Percentiles rank a stretch among this genome's conserved stretches.
Evolutionary conservation across 768 basidiomycete species (phyloP).

Genomic region (Pisolithus marmoratus): DNA sequence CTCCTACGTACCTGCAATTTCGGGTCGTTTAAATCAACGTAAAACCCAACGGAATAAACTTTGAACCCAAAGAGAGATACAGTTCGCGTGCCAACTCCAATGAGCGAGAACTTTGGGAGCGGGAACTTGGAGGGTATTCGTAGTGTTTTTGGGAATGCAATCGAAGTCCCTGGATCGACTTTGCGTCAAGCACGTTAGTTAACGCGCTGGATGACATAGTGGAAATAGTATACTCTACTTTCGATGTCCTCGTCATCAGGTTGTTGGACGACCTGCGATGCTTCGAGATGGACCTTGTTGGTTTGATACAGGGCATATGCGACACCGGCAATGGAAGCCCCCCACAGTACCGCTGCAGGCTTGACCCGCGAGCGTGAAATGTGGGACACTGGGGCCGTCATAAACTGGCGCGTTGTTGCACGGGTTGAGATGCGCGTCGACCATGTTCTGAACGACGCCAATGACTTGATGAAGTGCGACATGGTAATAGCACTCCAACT

Average conservation of each 20-base stretch:
- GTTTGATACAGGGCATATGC: constrained; percentile 15
- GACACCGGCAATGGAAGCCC: constrained; percentile 19
- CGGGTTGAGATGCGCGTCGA: neutral
- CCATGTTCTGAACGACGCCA: neutral
- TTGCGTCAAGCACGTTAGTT: neutral
- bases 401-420: neutral
- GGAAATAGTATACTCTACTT: neutral
- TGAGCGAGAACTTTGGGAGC: constrained; percentile 57
- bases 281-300: constrained; percentile 36
- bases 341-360: constrained; percentile 22
- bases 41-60: constrained; percentile 89
- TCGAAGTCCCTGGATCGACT: constrained; percentile 73
- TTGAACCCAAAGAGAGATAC: constrained; percentile 86
- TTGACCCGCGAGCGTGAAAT: neutral
- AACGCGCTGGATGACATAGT: neutral
- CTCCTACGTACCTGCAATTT: constrained; percentile 44
- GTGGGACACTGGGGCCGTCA: neutral
- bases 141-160: constrained; percentile 65
- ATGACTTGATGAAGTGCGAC: neutral
- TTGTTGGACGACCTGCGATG: constrained; percentile 15
- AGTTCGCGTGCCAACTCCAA: constrained; percentile 83
- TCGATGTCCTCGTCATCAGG: neutral
- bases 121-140: constrained; percentile 58
- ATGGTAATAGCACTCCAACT: neutral
- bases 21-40: constrained; percentile 72